phyloP scores from a whole-genome alignment of 2,329 filamentous ascomycete species.

The Colletotrichum sp. region DNA sequence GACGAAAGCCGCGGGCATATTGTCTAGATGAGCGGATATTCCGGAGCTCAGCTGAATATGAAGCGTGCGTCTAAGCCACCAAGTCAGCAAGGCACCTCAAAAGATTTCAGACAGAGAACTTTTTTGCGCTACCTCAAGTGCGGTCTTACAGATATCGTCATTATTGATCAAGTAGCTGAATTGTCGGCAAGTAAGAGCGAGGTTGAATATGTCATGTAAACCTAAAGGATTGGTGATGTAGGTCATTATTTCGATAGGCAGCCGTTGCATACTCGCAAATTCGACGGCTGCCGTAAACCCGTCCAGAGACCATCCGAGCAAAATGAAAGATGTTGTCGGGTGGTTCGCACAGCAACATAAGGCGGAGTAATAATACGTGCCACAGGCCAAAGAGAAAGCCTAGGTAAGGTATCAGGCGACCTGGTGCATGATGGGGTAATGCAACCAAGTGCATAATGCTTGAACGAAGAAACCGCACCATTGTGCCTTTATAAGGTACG shows the following conservation, averaged over 20 bases:
- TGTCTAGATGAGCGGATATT: conserved; percentile 22
- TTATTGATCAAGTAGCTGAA: conserved; percentile 57
- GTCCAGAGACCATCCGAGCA: not conserved
- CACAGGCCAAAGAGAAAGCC: too few relatives aligned
- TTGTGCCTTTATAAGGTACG: not conserved
- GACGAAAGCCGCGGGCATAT: conserved; percentile 61
- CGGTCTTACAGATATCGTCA: conserved; percentile 60
- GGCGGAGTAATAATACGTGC: too few relatives aligned
- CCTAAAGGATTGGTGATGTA: conserved; percentile 60
- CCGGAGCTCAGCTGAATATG: conserved; percentile 26
- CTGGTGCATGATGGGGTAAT: not conserved
- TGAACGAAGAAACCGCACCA: too few relatives aligned
- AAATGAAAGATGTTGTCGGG: not conserved
- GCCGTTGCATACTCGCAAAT: conserved; percentile 8
- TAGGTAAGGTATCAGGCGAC: not conserved
- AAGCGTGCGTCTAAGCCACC: conserved; percentile 22
- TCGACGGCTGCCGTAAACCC: not conserved
- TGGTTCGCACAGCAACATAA: not conserved
- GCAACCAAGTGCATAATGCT: too few relatives aligned
- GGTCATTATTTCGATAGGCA: conserved; percentile 71
- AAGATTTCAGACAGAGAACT: not conserved
- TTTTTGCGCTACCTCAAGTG: conserved; percentile 56
- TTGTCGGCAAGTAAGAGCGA: conserved; percentile 57
- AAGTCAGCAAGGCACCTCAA: conserved; percentile 21
- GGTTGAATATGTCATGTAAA: conserved; percentile 61